A percentile compares a stretch with the other conserved stretches of the same genome.
Evolutionary conservation across 2,329 filamentous ascomycete species (phyloP).

Genomic region (Basipetospora chlamydospora): DNA sequence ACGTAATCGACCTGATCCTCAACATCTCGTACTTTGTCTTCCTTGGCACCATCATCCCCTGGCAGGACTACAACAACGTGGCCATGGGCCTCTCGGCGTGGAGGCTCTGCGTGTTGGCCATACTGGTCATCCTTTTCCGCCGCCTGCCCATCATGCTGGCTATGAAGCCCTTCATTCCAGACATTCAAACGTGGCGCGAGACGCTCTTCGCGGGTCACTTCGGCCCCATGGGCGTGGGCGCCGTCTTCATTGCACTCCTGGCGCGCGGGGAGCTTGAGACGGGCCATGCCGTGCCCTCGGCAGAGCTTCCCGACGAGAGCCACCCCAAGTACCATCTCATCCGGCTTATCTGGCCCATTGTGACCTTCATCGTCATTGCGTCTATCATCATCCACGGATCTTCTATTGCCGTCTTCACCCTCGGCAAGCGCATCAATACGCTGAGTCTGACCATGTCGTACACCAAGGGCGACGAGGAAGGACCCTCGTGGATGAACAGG

Average conservation of each 20-base stretch:
- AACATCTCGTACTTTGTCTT: conserved; percentile 98
- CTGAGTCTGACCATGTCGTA: conserved; percentile 92
- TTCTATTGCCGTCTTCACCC: conserved; percentile 93
- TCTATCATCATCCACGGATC: conserved; percentile 95
- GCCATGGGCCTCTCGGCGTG: conserved; percentile 67
- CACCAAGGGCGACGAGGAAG: conserved; percentile 76
- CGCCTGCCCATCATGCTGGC: conserved; percentile 89
- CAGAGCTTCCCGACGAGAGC: conserved; percentile 39
- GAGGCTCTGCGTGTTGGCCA: conserved; percentile 83
- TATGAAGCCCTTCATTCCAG: conserved; percentile 84
- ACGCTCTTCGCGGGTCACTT: conserved; percentile 95
- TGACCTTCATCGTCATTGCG: conserved; percentile 81
- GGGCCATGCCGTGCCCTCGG: conserved; percentile 57
- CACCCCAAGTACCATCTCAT: conserved; percentile 55
- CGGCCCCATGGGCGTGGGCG: conserved; percentile 91
- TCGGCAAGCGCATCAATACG: conserved; percentile 97
- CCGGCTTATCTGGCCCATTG: conserved; percentile 86
- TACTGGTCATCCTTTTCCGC: conserved; percentile 89
- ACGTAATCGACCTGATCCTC: conserved; percentile 94
- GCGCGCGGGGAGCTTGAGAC: conserved; percentile 83
- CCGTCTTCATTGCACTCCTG: conserved; percentile 87
- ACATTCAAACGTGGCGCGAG: conserved; percentile 96
- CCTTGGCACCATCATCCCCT: conserved; percentile 92
- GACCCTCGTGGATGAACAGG: conserved; percentile 88
- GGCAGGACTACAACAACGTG: conserved; percentile 73